Evolutionary conservation across 2,329 filamentous ascomycete genomes (phyloP), one percentile per base, ranked within the genome.

Genomic region (Aspergillus terreus): DNA sequence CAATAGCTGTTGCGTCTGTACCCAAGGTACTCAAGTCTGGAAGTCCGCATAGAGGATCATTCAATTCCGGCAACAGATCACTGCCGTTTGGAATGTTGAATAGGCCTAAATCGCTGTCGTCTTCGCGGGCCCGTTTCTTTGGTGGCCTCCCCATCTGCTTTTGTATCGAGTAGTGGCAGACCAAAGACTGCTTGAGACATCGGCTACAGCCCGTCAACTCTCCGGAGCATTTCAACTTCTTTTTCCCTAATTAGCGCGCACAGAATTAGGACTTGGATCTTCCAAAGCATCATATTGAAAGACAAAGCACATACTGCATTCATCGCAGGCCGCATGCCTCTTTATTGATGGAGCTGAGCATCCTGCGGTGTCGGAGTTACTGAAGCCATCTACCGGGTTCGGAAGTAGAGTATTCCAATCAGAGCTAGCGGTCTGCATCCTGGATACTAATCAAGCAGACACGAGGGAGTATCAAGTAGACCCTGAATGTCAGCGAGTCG

Each of bases 181-280:
- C 45, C 21, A 77, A 61, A 4, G 63, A 63, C 51, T 77, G 73
- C 46, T 71, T 73, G 35, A 67, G 47, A 53, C 75, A 77, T 49
- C 75, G 69, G 49, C 57, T 63, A 52, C 75, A 77, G 6, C 74
- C 75, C 9, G 57, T 58, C n/a, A 61, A 45, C 51, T 77, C 72
- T 2, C 75, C 74, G 1, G 75, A 76, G 61, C 75, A 78, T 66
- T 76, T 77, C 50, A 77, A 60, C 57, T 78, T 78, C 40, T 75
- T 69, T 58, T 72, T 73, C 53, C 75, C 75, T 77, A 51, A 44
- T 41, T 23, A 21, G 17, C 32, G 32, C 15, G 35, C 47, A 55
- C 23, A 46, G 21, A 33, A 53, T 60, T 33, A 60, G 65, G 46
- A 55, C 46, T 32, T 23, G 21, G 47, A 52, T 17, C 10, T 15